Conservation (phyloP, 208 protist genomes). For the Leishmania tarentolae region DNA sequence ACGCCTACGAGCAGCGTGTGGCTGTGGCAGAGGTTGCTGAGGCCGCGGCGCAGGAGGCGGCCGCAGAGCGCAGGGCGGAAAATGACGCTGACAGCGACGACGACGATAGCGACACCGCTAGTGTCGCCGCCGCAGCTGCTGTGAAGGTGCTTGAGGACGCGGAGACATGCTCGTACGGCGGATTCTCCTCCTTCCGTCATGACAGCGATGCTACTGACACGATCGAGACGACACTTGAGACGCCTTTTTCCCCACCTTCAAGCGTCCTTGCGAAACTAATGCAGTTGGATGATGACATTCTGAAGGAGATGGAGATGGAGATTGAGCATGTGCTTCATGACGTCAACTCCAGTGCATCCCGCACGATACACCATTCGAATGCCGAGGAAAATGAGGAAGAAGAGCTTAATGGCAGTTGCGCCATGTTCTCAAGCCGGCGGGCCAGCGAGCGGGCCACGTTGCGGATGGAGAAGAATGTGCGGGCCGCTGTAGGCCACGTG, state of each 20-base stretch:
- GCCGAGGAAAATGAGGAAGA: not conserved
- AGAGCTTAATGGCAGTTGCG: not conserved
- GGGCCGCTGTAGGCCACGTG: conserved; percentile 34
- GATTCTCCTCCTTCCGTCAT: conserved; percentile 2
- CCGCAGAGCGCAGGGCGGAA: conserved; percentile 1
- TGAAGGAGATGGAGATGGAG: conserved; percentile 79
- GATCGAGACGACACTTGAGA: not conserved
- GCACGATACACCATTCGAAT: not conserved
- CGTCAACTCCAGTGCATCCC: conserved; percentile 10
- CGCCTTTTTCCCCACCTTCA: not conserved
- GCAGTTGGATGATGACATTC: conserved; percentile 67
- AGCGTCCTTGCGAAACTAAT: conserved; percentile 30
- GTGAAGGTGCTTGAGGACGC: conserved; percentile 31
- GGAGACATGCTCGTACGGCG: conserved; percentile 6
- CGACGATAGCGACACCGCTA: conserved; percentile 4
- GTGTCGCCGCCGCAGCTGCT: conserved; percentile 2
- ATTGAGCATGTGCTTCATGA: conserved; percentile 62
- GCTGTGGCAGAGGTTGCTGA: conserved; percentile 34
- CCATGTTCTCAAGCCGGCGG: conserved; percentile 3
- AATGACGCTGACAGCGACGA: not conserved
- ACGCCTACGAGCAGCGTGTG: conserved; percentile 52
- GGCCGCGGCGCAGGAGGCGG: conserved; percentile 26
- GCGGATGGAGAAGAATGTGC: conserved; percentile 33
- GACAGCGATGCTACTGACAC: not conserved
- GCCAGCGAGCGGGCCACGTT: conserved; percentile 23